phyloP scores from a whole-genome alignment of 2,329 filamentous ascomycete genomes.

The Cladosporium colombiae region DNA sequence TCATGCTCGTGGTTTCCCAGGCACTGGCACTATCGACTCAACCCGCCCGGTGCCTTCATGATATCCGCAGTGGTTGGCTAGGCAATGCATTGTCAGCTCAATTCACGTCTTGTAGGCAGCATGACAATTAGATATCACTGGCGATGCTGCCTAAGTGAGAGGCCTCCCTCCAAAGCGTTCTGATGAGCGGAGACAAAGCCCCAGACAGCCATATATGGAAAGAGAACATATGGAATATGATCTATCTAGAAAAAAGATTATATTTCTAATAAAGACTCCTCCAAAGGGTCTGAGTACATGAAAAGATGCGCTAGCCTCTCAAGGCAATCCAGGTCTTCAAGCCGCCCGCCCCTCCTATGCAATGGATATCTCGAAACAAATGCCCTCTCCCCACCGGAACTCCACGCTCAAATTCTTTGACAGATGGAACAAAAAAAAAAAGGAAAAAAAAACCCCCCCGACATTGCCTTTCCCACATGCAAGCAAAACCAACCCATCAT shows the following conservation, averaged over 20 bases:
- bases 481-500: not conserved
- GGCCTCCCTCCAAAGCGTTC: not conserved
- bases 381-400: conserved; percentile 20
- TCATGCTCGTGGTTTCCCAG: too few species aligned
- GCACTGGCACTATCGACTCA: too few species aligned
- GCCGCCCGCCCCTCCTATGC: not conserved
- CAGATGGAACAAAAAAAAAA: not conserved
- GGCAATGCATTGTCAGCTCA: too few species aligned
- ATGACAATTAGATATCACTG: not conserved
- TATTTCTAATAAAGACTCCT: not conserved
- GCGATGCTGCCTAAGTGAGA: too few species aligned
- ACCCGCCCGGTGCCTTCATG: not conserved
- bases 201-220: not conserved
- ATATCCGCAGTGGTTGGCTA: too few species aligned
- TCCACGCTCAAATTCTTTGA: not conserved
- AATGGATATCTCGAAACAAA: not conserved
- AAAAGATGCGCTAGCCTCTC: not conserved
- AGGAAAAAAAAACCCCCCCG: not conserved
- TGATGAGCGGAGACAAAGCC: not conserved
- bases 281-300: not conserved
- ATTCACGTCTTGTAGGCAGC: not conserved
- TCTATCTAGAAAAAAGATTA: not conserved
- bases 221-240: not conserved
- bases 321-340: not conserved
- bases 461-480: not conserved